These are phyloP conservation scores for Friedmanniomyces endolithicus DNA, from an alignment of 495 filamentous ascomycete species.

Conservation along the genomic window DNA sequence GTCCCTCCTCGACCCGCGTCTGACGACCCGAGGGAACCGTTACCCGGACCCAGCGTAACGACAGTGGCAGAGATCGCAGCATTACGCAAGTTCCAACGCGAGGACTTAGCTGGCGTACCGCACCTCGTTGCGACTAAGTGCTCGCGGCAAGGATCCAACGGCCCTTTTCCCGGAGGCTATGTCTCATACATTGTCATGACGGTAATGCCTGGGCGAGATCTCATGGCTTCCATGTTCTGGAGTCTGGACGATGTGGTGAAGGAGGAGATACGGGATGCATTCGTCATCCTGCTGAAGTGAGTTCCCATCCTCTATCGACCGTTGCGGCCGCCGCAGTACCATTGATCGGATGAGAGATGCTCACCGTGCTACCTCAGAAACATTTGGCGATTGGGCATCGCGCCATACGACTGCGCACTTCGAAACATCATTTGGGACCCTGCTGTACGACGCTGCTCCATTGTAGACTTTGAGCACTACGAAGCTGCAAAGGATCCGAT, in stretches of 20 bases:
- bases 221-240: conserved; percentile 13
- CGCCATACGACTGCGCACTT: conserved; percentile 15
- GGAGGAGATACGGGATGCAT: conserved; percentile 3
- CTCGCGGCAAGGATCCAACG: neutral
- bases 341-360: neutral
- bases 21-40: conserved; percentile 2
- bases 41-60: conserved; percentile 7
- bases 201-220: conserved; percentile 5
- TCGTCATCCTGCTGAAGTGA: conserved; percentile 4
- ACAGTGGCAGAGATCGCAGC: conserved; percentile 11
- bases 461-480: conserved; percentile 19
- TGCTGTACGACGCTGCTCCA: neutral
- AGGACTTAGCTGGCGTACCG: conserved; percentile 2
- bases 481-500: conserved; percentile 6
- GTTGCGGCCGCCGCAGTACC: neutral
- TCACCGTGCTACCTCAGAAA: neutral
- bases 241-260: neutral
- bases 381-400: conserved; percentile 8
- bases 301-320: neutral
- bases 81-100: neutral
- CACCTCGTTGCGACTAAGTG: conserved; percentile 3
- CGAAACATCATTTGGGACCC: conserved; percentile 13
- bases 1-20: conserved; percentile 9
- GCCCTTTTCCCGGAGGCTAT: conserved; percentile 11
- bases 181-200: conserved; percentile 16